Evolutionary conservation across 2,329 filamentous ascomycete species (phyloP), one percentile per base, ranked within the genome.

Genomic region (Diaporthe longicolla): DNA sequence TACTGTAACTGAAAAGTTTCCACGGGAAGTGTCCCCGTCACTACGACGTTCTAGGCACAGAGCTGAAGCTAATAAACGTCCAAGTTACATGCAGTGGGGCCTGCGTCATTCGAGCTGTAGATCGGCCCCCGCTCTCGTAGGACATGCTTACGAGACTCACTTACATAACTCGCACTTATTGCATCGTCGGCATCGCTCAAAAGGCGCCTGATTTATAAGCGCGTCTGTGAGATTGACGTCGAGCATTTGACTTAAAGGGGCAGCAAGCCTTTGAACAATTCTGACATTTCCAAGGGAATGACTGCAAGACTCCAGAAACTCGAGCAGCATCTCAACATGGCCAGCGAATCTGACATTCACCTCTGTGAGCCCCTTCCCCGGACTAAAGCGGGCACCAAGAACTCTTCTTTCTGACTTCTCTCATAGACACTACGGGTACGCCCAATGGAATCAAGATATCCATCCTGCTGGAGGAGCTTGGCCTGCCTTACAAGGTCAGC

Each of bases 391-490:
- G 37, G 29, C 55, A 29, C 32, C 9, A 37, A 13, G 45, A 13
- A 26, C 19, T 29, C n/a, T 29, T 21, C n/a, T 29, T 52, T 55
- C 10, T 55, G 6, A 11, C n/a, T n/a, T 24, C 35, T 2, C 21
- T 35, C 17, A 13, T 17, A 75, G 74, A 97, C 86, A 97, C 95
- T 17, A 88, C 89, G 17, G 89, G 92, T 80, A 98, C 95, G 69
- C 94, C 95, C 59, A 98, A 98, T 84, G 95, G 95, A 76, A 93
- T 97, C 87, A 98, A 97, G 83, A 90, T 94, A 76, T 95, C 94
- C 73, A 97, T 98, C 77, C 89, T 94, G 13, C 86, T 98, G 21
- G 95, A 97, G 84, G 95, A 97, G 84, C 88, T 98, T 6, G 93
- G 92, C 77, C 85, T 97, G 54, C 90, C 93, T n/a, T 97, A 97